Evolutionary conservation across 2,329 filamentous ascomycete genomes (phyloP), one percentile per base, ranked within the genome.

Genomic region (Fusarium fujikuroi): DNA sequence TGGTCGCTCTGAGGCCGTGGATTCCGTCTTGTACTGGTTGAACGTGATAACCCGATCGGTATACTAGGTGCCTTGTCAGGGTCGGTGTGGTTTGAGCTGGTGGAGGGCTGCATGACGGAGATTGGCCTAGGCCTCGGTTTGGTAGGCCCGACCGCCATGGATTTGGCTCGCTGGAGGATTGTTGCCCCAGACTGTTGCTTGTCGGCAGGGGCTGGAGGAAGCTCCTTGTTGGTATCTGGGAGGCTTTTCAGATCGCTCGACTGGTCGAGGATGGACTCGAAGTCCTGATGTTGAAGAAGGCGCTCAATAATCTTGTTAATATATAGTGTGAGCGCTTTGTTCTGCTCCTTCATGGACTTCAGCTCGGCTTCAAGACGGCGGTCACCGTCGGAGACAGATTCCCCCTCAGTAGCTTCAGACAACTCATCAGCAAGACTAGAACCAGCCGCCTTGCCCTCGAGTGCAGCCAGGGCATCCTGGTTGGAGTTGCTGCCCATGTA

Each of bases 301-400:
- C 96, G 93, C 81, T 96, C 96, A 81, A 99, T 97, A 81, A 99
- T 98, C 85, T 96, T 97, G 89, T 98, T 97, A 86, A 99, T 98
- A 85, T 99, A 99, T 74, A 98, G 87, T 30, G 95, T 97, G 76
- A 99, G 87, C 36, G 96, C 96, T 86, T 98, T 98, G 87, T 99
- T 98, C 85, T 97, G 92, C 81, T 97, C 95, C 84, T 93, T 95
- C 76, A 94, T 86, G 14, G 89, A 87, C 82, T 93, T 94, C 75
- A 96, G 83, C 77, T 98, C 95, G 16, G 87, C 83, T 80, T 98
- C 95, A 18, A 96, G 86, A 59, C 90, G 90, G 77, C 92, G 92
- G 74, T 89, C 87, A 52, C 84, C 84, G 62, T 91, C 89, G 73
- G 63, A 63, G 50, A 85, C 64, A 40, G 85, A 83, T 70, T 93